phyloP scores from a whole-genome alignment of 208 protist species.

The Vickermania ingenoplastis region DNA sequence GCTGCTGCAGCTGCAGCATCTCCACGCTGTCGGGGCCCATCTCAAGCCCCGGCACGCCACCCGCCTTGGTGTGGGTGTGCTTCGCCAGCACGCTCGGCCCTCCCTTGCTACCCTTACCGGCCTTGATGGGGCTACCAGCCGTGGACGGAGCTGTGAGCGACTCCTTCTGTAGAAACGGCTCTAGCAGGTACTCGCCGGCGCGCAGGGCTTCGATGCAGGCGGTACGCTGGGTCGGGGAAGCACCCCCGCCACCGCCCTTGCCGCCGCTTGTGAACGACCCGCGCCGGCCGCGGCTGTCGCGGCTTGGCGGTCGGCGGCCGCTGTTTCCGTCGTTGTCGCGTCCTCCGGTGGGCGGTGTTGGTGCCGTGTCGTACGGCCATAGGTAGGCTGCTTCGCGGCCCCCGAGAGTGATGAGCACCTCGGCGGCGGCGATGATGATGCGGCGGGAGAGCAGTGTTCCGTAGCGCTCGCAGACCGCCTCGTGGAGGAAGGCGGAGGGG shows the following conservation, averaged over 20 bases:
- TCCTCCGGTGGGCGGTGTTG: background rate
- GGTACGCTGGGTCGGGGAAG: constrained; percentile 7
- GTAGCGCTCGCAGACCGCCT: constrained; percentile 25
- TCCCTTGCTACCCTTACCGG: constrained; percentile 1
- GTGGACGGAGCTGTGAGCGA: background rate
- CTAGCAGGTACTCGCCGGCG: constrained; percentile 34
- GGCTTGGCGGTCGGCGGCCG: background rate
- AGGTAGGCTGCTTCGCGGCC: constrained; percentile 37
- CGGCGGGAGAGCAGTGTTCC: constrained; percentile 38
- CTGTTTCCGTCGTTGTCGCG: background rate
- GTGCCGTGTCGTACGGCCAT: constrained; percentile 16
- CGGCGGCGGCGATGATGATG: constrained; percentile 43
- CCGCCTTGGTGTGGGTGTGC: constrained; percentile 1
- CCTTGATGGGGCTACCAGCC: background rate
- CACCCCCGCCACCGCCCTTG: background rate
- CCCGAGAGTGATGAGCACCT: constrained; percentile 44
- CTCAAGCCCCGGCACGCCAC: background rate
- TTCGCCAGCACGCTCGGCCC: background rate
- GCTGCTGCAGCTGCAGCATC: constrained; percentile 3
- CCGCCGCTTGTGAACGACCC: background rate
- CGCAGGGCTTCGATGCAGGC: constrained; percentile 52
- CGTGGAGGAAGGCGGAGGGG: constrained; percentile 20
- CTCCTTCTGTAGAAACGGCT: constrained; percentile 19
- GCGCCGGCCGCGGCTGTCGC: constrained; percentile 3
- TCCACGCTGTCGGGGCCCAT: background rate